Base-by-base conservation (phyloP, 2,329 filamentous ascomycete species). In the Escovopsis sp. region DNA sequence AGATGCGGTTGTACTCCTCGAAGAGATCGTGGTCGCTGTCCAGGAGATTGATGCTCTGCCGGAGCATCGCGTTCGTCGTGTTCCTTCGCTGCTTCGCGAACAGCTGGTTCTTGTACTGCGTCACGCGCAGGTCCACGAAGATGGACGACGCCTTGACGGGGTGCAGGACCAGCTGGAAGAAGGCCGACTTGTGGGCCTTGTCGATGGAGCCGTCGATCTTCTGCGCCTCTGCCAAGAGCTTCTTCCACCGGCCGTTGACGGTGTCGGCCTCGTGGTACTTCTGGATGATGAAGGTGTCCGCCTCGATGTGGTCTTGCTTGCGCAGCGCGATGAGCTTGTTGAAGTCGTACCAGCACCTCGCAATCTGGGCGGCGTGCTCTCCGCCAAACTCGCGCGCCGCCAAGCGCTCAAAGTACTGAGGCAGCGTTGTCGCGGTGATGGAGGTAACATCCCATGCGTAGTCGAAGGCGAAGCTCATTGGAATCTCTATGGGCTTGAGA, bases 111-210 rank as follows among this genome's bases (percentile, higher is more conserved):
- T 55, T 61, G 1, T 60, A 68, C 13, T 60, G 58, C 1, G 58
- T 64, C 11, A 70, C 63, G 40, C 64, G 65, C 27, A 70, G 65
- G 34, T 68, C 62, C 14, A 68, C 65, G 44, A 71, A 70, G 31
- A 71, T 70, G n/a, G 67, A 64, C 2, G 68, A 73, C 3, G 75
- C 74, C 31, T 71, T 67, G 37, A 74, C 66, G 0, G 76, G 75
- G 41, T 81, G 74, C 6, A 77, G 62, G 8, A 81, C 64, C 44
- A 76, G 68, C 48, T 81, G 67, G 53, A 76, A 81, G 48, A 75
- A 73, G 0, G 74, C 66, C 1, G 73, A 61, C 42, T 68, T 67
- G 7, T 65, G 60, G 1, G 61, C 60, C 0, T 55, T 50, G 0
- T 63, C 53, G 1, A 77, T 53, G 2, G 56, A 55, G 13, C 65